Percentiles rank a stretch among this genome's conserved stretches.
Evolutionary conservation across 345 rosid genomes (phyloP).

Genomic region (Eucalyptus brandiana): DNA sequence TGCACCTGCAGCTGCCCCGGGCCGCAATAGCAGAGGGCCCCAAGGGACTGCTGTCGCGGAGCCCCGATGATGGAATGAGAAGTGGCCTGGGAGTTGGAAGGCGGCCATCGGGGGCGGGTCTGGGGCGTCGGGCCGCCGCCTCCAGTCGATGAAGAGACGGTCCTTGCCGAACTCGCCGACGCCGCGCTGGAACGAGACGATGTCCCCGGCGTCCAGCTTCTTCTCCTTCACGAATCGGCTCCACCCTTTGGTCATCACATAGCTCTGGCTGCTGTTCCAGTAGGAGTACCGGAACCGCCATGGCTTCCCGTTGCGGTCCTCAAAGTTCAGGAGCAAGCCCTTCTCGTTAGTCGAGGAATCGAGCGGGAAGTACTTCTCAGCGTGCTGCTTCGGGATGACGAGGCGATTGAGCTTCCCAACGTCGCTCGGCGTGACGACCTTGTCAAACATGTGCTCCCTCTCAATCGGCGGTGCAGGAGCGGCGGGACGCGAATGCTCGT

Average conservation of each 20-base stretch:
- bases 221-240: conserved; percentile 95
- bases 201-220: conserved; percentile 86
- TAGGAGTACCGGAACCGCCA: conserved; percentile 94
- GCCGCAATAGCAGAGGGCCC: conserved; percentile 34
- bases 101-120: neutral
- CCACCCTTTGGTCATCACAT: conserved; percentile 97
- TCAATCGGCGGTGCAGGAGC: conserved; percentile 4
- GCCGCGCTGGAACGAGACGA: conserved; percentile 79
- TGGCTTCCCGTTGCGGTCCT: conserved; percentile 60
- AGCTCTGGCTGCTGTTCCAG: conserved; percentile 97
- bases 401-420: conserved; percentile 60
- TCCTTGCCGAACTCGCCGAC: conserved; percentile 46
- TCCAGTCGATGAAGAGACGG: conserved; percentile 74
- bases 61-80: conserved; percentile 4
- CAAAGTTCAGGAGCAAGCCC: conserved; percentile 79
- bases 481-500: neutral
- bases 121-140: conserved; percentile 49
- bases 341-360: conserved; percentile 65
- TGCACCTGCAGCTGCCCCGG: conserved; percentile 1
- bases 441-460: conserved; percentile 50
- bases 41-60: conserved; percentile 7
- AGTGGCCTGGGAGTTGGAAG: conserved; percentile 6
- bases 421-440: conserved; percentile 57
- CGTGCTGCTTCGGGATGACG: conserved; percentile 56
- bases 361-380: conserved; percentile 78